phyloP scores from a whole-genome alignment of 1,284 basidiomycete genomes.

The Puccinia polysora region DNA sequence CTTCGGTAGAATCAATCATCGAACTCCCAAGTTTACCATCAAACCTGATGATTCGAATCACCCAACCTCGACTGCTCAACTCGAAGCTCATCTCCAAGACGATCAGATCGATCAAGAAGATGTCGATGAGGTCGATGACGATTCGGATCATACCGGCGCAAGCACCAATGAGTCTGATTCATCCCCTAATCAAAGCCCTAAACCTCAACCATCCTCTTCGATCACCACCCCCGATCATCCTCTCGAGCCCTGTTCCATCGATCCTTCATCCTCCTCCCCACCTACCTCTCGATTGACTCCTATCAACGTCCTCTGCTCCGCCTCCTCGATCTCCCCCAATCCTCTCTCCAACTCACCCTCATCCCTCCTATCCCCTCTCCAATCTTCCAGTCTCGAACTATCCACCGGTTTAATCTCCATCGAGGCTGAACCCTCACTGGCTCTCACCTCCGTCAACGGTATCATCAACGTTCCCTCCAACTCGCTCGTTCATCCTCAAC shows the following conservation, averaged over 20 bases:
- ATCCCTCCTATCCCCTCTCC: neutral
- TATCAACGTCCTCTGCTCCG: neutral
- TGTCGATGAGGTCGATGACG: slow-evolving; percentile 18
- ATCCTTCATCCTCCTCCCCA: neutral
- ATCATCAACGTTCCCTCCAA: slow-evolving; percentile 23
- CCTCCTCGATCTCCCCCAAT: neutral
- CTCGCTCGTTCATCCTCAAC: neutral
- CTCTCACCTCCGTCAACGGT: slow-evolving; percentile 34
- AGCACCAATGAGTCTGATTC: slow-evolving; percentile 12
- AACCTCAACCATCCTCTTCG: slow-evolving; percentile 1
- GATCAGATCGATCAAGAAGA: slow-evolving; percentile 12
- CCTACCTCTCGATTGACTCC: neutral
- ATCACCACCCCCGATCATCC: neutral
- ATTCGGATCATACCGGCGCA: slow-evolving; percentile 32
- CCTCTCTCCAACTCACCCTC: neutral
- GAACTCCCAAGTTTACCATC: slow-evolving; percentile 10
- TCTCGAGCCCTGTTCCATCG: neutral
- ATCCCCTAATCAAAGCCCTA: slow-evolving; percentile 3
- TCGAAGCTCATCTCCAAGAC: neutral
- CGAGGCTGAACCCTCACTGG: slow-evolving; percentile 29
- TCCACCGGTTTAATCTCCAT: slow-evolving; percentile 18
- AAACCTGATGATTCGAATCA: neutral
- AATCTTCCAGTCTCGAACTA: neutral
- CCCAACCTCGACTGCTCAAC: neutral
- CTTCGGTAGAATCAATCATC: slow-evolving; percentile 16